Percentiles rank a stretch among this genome's conserved stretches.
Conservation (phyloP, 371 early-diverging fungal genomes). For the Chytridium lagenaria region DNA sequence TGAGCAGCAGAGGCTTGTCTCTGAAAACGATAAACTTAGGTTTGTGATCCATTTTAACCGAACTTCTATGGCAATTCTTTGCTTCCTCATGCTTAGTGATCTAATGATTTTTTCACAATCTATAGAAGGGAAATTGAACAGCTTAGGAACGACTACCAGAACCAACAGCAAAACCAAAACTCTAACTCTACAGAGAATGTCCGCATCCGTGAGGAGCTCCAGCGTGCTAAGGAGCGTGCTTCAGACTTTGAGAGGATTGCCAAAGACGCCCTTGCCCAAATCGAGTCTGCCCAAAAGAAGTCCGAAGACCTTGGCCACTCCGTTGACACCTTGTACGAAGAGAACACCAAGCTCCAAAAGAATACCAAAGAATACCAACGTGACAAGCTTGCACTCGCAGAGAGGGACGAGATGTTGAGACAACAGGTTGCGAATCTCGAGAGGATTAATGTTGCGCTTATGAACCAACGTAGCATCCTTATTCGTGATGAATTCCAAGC, state of each 20-base stretch:
- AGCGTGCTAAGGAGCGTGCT: background rate
- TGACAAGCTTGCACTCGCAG: conserved; percentile 9
- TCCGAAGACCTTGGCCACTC: conserved; percentile 25
- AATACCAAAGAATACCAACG: background rate
- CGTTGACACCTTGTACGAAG: conserved; percentile 36
- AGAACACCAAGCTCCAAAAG: conserved; percentile 25
- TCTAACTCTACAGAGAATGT: background rate
- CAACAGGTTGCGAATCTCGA: conserved; percentile 18
- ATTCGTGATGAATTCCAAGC: conserved; percentile 19
- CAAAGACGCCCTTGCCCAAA: conserved; percentile 21
- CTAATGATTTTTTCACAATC: background rate
- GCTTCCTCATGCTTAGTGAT: background rate
- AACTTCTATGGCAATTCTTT: background rate
- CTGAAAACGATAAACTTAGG: conserved; percentile 12
- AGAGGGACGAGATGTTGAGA: background rate
- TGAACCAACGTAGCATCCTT: conserved; percentile 18
- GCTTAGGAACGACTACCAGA: background rate
- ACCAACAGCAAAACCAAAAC: background rate
- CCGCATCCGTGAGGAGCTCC: conserved; percentile 10
- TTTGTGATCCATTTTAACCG: background rate
- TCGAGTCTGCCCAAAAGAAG: conserved; percentile 19
- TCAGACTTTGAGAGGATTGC: conserved; percentile 24
- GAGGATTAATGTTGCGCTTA: conserved; percentile 17
- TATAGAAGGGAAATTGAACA: background rate
- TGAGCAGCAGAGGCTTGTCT: background rate